Base-by-base conservation (phyloP, 495 filamentous ascomycete species). In the Acidomyces sp. region DNA sequence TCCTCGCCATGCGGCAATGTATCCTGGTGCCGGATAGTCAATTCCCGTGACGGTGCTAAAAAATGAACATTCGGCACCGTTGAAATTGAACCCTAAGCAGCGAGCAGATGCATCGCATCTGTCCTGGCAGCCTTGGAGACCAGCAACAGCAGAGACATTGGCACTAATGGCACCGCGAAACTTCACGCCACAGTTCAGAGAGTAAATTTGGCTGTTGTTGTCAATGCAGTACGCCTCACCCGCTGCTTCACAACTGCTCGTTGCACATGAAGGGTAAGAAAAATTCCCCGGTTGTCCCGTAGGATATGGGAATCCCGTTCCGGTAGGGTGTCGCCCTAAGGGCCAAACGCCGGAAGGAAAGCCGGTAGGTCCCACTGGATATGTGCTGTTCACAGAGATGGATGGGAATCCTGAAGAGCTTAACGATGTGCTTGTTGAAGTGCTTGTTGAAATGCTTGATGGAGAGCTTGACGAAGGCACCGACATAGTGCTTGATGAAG, bases 161-260 rank as follows among this genome's bases (percentile, higher is more conserved):
- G 17, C 1, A 10, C 22, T 18, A 13, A 18, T 4, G 17, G 19
- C 19, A 21, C 42, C 42, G 9, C 3, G 20, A 35, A 38, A 45
- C 13, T 29, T 32, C 10, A 31, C 7, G 15, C 42, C 42, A 21
- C 42, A 45, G 34, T 29, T 45, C n/a, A 45, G 19, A 9, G 42
- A 37, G 34, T 45, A 45, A 4, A 45, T n/a, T 21, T 45, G 42
- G 12, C 34, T 28, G 15, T 18, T 37, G 4, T 2, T 9, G 26
- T 45, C 42, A 10, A 19, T 25, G 26, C 42, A 45, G 23, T 26
- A 34, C 31, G 16, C 31, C 6, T 12, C 13, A 9, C 31, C 31
- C n/a, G 16, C 3, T 9, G 3, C 16, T 5, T 10, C 11, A 20
- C 40, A 43, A 5, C 3, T 12, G 6, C 26, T 32, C 4, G 4